These are phyloP conservation scores for Podaxis rugospora DNA, from an alignment of 768 basidiomycete genomes.

Conservation along the genomic window DNA sequence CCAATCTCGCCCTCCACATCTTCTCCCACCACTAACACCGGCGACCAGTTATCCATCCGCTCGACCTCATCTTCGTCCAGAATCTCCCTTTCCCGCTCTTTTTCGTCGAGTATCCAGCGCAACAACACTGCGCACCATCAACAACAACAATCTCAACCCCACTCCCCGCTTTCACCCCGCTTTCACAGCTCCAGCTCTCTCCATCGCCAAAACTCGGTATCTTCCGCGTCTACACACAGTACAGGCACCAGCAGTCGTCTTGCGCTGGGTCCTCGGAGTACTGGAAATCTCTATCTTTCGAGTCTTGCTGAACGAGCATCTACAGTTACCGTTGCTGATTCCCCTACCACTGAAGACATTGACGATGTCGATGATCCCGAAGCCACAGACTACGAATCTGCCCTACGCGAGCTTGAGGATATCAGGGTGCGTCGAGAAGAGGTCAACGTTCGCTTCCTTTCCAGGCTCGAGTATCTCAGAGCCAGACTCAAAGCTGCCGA, in stretches of 20 bases:
- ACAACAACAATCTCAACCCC: conserved; percentile 7
- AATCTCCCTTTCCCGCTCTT: conserved; percentile 38
- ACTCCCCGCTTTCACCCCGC: conserved; percentile 26
- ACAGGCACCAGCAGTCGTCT: conserved; percentile 11
- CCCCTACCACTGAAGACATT: conserved; percentile 12
- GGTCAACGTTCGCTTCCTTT: conserved; percentile 63
- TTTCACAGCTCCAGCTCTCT: conserved; percentile 24
- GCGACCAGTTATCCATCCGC: conserved; percentile 37
- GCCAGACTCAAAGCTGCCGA: conserved; percentile 77
- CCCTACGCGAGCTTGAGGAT: conserved; percentile 42
- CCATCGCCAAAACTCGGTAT: conserved; percentile 43
- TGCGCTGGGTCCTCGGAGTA: conserved; percentile 32
- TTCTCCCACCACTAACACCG: conserved; percentile 17
- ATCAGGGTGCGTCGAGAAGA: conserved; percentile 62
- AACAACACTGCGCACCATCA: no score
- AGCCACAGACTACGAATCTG: conserved; percentile 10
- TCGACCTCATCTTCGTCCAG: conserved; percentile 35
- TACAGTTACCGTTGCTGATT: conserved; percentile 15
- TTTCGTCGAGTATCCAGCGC: conserved; percentile 13
- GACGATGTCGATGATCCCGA: conserved; percentile 33
- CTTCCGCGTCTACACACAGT: conserved; percentile 52
- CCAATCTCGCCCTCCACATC: conserved; percentile 9
- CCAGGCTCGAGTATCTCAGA: conserved; percentile 68
- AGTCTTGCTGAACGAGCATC: conserved; percentile 18
- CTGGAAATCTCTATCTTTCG: conserved; percentile 36